Evolutionary conservation across 2,329 filamentous ascomycete species (phyloP), one percentile per base, ranked within the genome.

Genomic region (Ophiocordyceps camponoti-rufipedis): DNA sequence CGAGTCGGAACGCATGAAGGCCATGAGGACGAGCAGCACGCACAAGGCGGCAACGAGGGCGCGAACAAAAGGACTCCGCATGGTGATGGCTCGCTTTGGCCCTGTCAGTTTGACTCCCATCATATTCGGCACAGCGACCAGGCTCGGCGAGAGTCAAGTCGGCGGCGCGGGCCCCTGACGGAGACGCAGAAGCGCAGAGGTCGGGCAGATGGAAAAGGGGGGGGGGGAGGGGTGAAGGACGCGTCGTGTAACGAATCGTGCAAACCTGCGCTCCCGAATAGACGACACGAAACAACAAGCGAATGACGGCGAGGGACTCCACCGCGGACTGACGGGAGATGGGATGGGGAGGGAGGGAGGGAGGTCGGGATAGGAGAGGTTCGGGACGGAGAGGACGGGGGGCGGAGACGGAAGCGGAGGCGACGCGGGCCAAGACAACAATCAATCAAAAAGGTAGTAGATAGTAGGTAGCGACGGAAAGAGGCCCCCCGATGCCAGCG

Each of bases 41-140:
- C 59, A 59, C 19, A 66, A 52, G 43, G 67, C 64, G 50, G 69
- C 60, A 31, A 69, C 47, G 12, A 71, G 55, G 44, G 63, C 67
- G 57, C 66, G 62, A 40, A 62, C 60, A 46, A 71, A 63, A 4
- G 68, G 65, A 51, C 67, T 70, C 49, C 70, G 63, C 67, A 71
- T 69, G 51, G 57, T 69, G 58, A 69, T 60, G 50, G 67, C 60
- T 51, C 62, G 68, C 42, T 51, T 48, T 19, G 65, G 53, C 47
- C 59, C 54, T 31, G 61, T 55, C 49, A 66, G 54, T 51, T 56
- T 63, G 45, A 58, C 59, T 57, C 63, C 64, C 63, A 67, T 61
- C 38, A 48, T 56, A 38, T 45, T 31, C 33, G 16, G 31, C 38
- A 42, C 41, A n/a, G 12, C 41, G 41, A 42, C 19, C 41, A 13